phyloP scores from a whole-genome alignment of 1,284 basidiomycete genomes.

The Boletus sp. region DNA sequence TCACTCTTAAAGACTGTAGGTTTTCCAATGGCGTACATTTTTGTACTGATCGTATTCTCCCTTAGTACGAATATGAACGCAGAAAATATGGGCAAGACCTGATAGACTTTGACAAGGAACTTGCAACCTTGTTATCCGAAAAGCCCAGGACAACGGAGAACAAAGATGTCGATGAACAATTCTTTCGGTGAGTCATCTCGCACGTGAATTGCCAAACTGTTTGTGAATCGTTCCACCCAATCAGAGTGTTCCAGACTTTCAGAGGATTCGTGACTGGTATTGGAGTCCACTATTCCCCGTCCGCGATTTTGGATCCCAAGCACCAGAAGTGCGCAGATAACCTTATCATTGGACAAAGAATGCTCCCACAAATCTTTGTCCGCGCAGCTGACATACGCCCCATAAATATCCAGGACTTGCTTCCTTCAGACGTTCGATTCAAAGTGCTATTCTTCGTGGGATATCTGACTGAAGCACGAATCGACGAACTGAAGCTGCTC shows the following conservation, averaged over 20 bases:
- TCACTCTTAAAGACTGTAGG: slow-evolving; percentile 69
- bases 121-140: slow-evolving; percentile 67
- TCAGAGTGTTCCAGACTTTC: slow-evolving; percentile 55
- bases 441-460: slow-evolving; percentile 70
- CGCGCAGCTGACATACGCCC: slow-evolving; percentile 63
- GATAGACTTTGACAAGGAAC: slow-evolving; percentile 73
- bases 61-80: slow-evolving; percentile 68
- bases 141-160: slow-evolving; percentile 60
- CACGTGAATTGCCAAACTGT: not conserved
- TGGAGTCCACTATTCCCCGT: slow-evolving; percentile 58
- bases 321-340: slow-evolving; percentile 42
- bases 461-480: slow-evolving; percentile 35
- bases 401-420: slow-evolving; percentile 63
- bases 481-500: not conserved
- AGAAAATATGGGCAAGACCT: slow-evolving; percentile 75
- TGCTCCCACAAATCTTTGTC: slow-evolving; percentile 55
- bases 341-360: slow-evolving; percentile 55
- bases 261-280: slow-evolving; percentile 61
- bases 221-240: not conserved
- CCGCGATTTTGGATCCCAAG: slow-evolving; percentile 43
- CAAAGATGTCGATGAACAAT: slow-evolving; percentile 62
- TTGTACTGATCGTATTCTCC: not conserved
- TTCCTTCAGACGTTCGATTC: slow-evolving; percentile 69
- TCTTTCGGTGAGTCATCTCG: slow-evolving; percentile 45
- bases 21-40: not conserved